phyloP scores from a whole-genome alignment of 371 early-diverging fungal species.

The Mortierella sp. region DNA sequence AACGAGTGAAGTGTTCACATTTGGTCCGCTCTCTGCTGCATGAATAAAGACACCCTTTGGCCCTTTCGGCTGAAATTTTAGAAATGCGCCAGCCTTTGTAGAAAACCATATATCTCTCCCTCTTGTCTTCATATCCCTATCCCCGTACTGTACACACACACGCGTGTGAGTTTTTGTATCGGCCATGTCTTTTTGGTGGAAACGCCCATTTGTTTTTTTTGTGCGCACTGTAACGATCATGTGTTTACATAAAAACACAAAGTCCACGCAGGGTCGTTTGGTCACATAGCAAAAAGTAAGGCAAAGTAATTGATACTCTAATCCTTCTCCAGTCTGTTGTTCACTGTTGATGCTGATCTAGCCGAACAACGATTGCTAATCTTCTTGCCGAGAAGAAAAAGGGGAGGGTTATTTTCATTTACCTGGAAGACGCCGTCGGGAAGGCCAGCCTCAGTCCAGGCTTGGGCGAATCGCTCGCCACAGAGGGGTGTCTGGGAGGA shows the following conservation, averaged over 20 bases:
- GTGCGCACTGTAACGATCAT: conserved; percentile 1
- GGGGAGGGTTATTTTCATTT: neutral
- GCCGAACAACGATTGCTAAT: conserved; percentile 13
- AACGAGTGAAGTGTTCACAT: conserved; percentile 13
- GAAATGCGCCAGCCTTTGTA: conserved; percentile 15
- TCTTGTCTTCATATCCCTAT: neutral
- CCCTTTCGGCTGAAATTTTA: conserved; percentile 31
- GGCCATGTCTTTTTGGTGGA: conserved; percentile 4
- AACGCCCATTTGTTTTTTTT: conserved; percentile 1
- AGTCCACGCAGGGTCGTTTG: neutral
- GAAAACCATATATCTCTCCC: neutral
- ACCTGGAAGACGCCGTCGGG: conserved; percentile 80
- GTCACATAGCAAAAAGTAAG: neutral
- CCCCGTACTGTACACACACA: neutral
- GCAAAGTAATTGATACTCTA: neutral
- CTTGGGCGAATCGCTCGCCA: conserved; percentile 78
- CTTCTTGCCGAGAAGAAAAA: conserved; percentile 27
- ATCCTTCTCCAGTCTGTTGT: neutral
- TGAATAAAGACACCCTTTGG: neutral
- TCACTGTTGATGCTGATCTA: neutral
- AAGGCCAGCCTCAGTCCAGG: conserved; percentile 78
- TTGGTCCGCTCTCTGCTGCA: conserved; percentile 11
- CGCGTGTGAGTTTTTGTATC: conserved; percentile 10
- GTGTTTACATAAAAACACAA: conserved; percentile 10
- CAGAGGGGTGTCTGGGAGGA: conserved; percentile 87